These are phyloP conservation scores for Penicillium cosmopolitanum DNA, from an alignment of 495 filamentous ascomycete species.

Conservation along the genomic window DNA sequence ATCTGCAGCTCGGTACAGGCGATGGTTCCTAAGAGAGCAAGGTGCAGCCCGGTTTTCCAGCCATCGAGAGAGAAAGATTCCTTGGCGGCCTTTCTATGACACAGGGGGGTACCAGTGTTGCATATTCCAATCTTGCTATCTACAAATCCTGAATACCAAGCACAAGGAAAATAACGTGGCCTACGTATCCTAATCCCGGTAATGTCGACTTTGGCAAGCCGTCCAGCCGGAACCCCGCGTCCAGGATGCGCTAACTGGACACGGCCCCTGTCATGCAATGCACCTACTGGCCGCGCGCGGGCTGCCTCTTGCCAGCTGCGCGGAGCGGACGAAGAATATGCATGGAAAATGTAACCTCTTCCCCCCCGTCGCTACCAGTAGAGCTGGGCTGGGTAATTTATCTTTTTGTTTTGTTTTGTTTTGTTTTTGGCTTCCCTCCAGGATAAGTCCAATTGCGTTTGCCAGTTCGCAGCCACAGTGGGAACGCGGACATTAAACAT, in stretches of 20 bases:
- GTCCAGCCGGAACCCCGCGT: constrained; percentile 11
- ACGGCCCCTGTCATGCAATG: constrained; percentile 23
- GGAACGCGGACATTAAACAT: constrained; percentile 7
- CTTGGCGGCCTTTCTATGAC: not conserved
- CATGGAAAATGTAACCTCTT: constrained; percentile 45
- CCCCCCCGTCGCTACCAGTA: constrained; percentile 2
- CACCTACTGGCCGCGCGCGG: constrained; percentile 1
- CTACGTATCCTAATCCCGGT: not conserved
- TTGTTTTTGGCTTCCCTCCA: too few relatives aligned
- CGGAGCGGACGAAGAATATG: constrained; percentile 50
- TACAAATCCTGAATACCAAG: too few relatives aligned
- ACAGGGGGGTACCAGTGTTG: not conserved
- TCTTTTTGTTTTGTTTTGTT: too few relatives aligned
- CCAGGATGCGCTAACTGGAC: constrained; percentile 22
- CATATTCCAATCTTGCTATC: not conserved
- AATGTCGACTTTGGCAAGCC: constrained; percentile 2
- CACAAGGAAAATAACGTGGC: too few relatives aligned
- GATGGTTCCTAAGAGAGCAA: constrained; percentile 14
- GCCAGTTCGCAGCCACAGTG: constrained; percentile 10
- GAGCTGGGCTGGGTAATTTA: too few relatives aligned
- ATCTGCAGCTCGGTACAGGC: constrained; percentile 7
- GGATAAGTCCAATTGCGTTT: constrained; percentile 3
- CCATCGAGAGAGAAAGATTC: not conserved
- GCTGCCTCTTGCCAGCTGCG: constrained; percentile 9
- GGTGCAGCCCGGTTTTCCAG: constrained; percentile 10